Evolutionary conservation across 352 stramenopile species (phyloP), one percentile per base, ranked within the genome.

Genomic region (Pythium rhizo-oryzae): DNA sequence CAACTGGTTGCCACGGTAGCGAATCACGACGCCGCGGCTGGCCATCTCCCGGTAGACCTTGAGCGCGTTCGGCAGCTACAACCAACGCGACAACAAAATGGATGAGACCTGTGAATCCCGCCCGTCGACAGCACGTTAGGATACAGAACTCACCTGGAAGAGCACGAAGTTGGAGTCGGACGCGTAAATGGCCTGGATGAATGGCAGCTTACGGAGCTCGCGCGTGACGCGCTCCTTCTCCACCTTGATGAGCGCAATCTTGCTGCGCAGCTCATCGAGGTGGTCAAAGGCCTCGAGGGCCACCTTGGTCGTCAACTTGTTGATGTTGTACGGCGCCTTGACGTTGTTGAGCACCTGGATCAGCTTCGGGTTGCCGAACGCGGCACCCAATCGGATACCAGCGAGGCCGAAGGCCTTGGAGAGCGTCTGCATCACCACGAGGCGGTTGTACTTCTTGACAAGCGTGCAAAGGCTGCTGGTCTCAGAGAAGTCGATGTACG

Each of bases 271-370:
- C 56, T 84, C 72, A 15, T 79, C 68, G 15, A 86, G 69, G 55
- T 87, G 90, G 24, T 67, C 68, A 28, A 96, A 79, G 8, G 87
- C 85, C 47, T 94, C 82, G 23, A 81, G 76, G 2, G 83, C 85
- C 46, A 94, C 76, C 68, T 94, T 91, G 50, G 92, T 87, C 6
- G 97, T 98, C 35, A 99, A 78, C 67, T 97, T 98, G 88, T 98
- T 99, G 62, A 99, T 96, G 83, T 99, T 99, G 86, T 99, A 99
- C 18, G 97, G 97, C n/a, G 97, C 97, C 79, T 99, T 99, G 63
- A 99, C 94, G 72, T 99, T 99, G 81, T 99, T 99, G 65, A 99
- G 94, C 41, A 99, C 88, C 81, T 99, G 91, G 73, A 99, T 98
- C 11, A 99, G 82, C 61, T 91, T 87, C 8, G 90, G 73, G 67